These are phyloP conservation scores for Fusarium agapanthi DNA, from an alignment of 2,329 filamentous ascomycete species.

Conservation along the genomic window DNA sequence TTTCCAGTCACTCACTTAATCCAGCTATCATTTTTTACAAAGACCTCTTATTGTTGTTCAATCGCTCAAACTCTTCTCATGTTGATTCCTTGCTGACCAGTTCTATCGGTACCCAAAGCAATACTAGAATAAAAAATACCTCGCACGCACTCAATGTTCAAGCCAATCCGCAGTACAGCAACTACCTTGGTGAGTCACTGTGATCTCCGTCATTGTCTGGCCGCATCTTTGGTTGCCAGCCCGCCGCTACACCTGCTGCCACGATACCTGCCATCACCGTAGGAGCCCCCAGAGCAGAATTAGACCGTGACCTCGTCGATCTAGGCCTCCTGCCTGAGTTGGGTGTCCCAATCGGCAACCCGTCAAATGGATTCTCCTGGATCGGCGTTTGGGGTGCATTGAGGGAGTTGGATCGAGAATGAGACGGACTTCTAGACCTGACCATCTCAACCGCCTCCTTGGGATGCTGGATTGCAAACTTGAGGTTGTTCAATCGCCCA, in stretches of 20 bases:
- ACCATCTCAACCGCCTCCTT: constrained; percentile 70
- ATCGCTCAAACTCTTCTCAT: constrained; percentile 21
- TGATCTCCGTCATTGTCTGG: constrained; percentile 38
- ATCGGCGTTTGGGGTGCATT: constrained; percentile 70
- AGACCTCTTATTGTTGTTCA: not conserved
- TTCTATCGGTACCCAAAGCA: constrained; percentile 38
- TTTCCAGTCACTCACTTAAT: not conserved
- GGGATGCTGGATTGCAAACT: constrained; percentile 79
- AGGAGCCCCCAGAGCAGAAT: constrained; percentile 77
- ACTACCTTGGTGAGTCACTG: constrained; percentile 39
- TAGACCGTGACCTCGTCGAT: constrained; percentile 71
- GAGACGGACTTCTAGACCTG: constrained; percentile 69
- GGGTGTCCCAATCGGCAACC: constrained; percentile 61
- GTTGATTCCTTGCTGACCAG: constrained; percentile 13
- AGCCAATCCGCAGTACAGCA: constrained; percentile 23
- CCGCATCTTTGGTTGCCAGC: constrained; percentile 72
- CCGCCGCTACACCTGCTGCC: constrained; percentile 77
- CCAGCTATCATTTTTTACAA: not conserved
- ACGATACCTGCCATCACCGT: constrained; percentile 87
- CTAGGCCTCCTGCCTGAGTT: constrained; percentile 72
- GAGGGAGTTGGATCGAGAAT: constrained; percentile 71
- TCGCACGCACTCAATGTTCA: not conserved
- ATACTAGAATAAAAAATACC: constrained; percentile 34
- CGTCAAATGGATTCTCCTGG: constrained; percentile 60
- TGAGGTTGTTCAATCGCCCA: constrained; percentile 82